phyloP scores from a whole-genome alignment of 2,329 filamentous ascomycete species.

The Ophiostoma triangulosporum region DNA sequence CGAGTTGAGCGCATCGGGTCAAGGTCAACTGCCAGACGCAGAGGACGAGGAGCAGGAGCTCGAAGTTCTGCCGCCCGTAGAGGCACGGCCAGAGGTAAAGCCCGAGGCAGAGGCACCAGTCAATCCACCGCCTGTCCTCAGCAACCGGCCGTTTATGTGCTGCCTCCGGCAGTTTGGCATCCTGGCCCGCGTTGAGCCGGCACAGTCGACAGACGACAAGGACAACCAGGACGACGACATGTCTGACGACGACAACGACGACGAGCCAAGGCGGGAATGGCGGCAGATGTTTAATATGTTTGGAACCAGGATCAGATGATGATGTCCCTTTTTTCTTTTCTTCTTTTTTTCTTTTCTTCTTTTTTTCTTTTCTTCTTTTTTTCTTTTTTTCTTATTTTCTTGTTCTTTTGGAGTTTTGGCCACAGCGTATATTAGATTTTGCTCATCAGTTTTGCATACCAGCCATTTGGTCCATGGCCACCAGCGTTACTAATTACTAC shows the following conservation, averaged over 20 bases:
- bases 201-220: constrained; percentile 9
- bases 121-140: constrained; percentile 10
- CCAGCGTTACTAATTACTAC: too few species aligned
- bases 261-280: constrained; percentile 27
- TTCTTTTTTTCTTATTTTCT: background rate
- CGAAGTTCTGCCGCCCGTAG: background rate
- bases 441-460: too few species aligned
- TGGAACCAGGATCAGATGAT: constrained; percentile 40
- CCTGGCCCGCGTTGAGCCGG: constrained; percentile 18
- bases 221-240: constrained; percentile 28
- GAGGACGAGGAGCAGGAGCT: background rate
- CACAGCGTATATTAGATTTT: too few species aligned
- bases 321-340: background rate
- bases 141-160: constrained; percentile 52
- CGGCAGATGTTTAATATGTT: constrained; percentile 51
- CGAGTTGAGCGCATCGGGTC: background rate
- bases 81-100: background rate
- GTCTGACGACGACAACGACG: constrained; percentile 22
- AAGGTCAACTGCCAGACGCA: background rate
- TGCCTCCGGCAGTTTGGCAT: constrained; percentile 61
- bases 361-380: background rate
- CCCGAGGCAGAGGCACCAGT: background rate
- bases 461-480: too few species aligned
- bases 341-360: background rate
- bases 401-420: too few species aligned